Evolutionary conservation across 2,329 filamentous ascomycete genomes (phyloP).

Genomic region (Sporothrix sp.): DNA sequence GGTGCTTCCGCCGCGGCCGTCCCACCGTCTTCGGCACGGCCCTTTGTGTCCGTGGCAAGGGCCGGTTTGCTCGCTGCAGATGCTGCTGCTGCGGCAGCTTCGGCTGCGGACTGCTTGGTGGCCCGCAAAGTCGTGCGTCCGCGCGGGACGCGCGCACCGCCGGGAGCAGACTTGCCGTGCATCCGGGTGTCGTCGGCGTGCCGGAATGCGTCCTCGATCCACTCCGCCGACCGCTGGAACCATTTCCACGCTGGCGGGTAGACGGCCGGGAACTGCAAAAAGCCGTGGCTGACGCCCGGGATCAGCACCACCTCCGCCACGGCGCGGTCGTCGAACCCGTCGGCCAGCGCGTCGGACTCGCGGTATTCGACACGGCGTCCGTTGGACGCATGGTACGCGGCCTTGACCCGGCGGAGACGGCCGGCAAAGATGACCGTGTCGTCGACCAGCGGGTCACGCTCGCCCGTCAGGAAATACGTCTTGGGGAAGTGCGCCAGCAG

Average conservation of each 20-base stretch:
- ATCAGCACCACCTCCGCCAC: slow-evolving; percentile 75
- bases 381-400: slow-evolving; percentile 39
- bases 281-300: slow-evolving; percentile 85
- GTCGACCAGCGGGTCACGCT: slow-evolving; percentile 89
- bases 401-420: slow-evolving; percentile 69
- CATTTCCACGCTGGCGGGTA: slow-evolving; percentile 89
- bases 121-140: not conserved
- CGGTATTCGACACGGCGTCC: slow-evolving; percentile 43
- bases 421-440: slow-evolving; percentile 96
- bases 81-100: not conserved
- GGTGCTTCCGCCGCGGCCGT: not conserved
- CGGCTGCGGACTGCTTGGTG: not conserved
- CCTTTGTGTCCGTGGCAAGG: not conserved
- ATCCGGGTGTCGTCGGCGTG: slow-evolving; percentile 30
- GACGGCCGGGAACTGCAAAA: slow-evolving; percentile 79
- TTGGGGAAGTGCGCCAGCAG: slow-evolving; percentile 84
- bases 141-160: not conserved
- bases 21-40: not conserved
- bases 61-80: not conserved
- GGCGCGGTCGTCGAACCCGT: slow-evolving; percentile 57
- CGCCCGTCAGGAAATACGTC: slow-evolving; percentile 87
- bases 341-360: slow-evolving; percentile 33
- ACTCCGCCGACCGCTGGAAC: slow-evolving; percentile 65
- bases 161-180: not conserved
- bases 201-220: slow-evolving; percentile 71